Evolutionary conservation across 139 green algal species (phyloP).

Genomic region (Microglena sp.): DNA sequence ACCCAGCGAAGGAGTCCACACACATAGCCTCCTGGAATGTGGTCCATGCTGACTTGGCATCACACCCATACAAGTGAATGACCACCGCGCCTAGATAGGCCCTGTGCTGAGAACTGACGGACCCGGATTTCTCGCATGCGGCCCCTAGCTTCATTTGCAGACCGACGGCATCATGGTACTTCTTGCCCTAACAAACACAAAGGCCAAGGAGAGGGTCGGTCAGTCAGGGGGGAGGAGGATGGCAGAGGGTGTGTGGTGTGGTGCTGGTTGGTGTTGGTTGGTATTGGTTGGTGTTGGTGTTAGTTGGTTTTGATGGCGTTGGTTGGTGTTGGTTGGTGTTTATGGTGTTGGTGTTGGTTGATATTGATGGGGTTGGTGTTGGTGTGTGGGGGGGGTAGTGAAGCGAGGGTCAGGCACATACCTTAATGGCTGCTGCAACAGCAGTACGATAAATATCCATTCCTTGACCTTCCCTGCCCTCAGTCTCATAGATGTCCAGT

Average conservation of each 20-base stretch:
- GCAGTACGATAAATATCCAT: conserved; percentile 23
- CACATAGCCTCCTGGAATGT: conserved; percentile 48
- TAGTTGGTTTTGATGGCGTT: background rate
- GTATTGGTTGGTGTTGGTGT: background rate
- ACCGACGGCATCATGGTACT: conserved; percentile 39
- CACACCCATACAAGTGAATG: conserved; percentile 43
- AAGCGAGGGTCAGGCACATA: too few relatives aligned
- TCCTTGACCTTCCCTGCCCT: conserved; percentile 41
- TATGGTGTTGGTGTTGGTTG: too few relatives aligned
- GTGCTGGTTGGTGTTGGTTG: background rate
- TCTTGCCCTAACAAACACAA: conserved; percentile 10
- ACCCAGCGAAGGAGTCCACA: conserved; percentile 50
- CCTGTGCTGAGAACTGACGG: conserved; percentile 37
- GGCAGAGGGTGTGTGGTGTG: too few relatives aligned
- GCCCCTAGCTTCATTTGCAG: conserved; percentile 53
- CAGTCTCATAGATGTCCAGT: conserved; percentile 46
- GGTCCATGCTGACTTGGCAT: conserved; percentile 45
- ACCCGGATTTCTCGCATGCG: conserved; percentile 27
- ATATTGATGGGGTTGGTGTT: conserved; percentile 17
- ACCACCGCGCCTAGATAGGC: conserved; percentile 65
- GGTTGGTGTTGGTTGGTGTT: background rate
- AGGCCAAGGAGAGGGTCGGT: background rate
- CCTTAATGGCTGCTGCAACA: too few relatives aligned
- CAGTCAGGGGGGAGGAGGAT: background rate
- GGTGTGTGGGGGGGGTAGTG: too few relatives aligned